Conservation (phyloP, 2,329 filamentous ascomycete species). For the Verticillium dahliae region DNA sequence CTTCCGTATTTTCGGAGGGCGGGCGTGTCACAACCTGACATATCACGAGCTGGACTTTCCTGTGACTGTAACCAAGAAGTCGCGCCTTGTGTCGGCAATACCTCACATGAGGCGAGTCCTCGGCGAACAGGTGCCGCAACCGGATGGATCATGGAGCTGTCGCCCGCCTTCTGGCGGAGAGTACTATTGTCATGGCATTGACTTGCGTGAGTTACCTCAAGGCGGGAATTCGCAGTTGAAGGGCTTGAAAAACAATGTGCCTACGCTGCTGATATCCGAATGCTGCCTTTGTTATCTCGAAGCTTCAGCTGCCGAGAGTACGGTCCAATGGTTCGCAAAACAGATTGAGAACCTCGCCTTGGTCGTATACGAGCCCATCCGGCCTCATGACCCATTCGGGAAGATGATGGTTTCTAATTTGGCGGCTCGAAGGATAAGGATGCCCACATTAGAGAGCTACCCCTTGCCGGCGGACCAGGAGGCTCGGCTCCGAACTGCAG, state of each 20-base stretch:
- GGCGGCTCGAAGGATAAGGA: slow-evolving; percentile 69
- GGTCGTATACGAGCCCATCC: slow-evolving; percentile 84
- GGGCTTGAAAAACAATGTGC: slow-evolving; percentile 49
- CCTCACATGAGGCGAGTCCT: slow-evolving; percentile 33
- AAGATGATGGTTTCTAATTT: slow-evolving; percentile 90
- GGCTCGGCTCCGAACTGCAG: slow-evolving; percentile 56
- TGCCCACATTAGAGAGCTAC: slow-evolving; percentile 77
- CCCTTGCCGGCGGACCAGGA: slow-evolving; percentile 62
- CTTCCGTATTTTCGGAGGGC: slow-evolving; percentile 61
- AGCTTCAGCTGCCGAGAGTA: slow-evolving; percentile 52
- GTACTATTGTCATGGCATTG: slow-evolving; percentile 44
- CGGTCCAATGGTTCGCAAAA: slow-evolving; percentile 59
- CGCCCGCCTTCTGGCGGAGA: slow-evolving; percentile 30
- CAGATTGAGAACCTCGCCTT: slow-evolving; percentile 45
- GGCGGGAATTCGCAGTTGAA: slow-evolving; percentile 17
- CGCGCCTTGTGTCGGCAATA: slow-evolving; percentile 43
- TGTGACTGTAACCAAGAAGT: slow-evolving; percentile 62
- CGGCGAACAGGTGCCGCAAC: slow-evolving; percentile 19
- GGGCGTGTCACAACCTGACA: slow-evolving; percentile 37
- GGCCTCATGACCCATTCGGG: slow-evolving; percentile 79
- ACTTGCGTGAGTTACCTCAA: slow-evolving; percentile 6
- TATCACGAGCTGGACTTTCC: slow-evolving; percentile 96
- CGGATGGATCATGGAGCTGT: slow-evolving; percentile 34
- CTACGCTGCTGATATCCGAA: slow-evolving; percentile 86
- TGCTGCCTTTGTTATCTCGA: slow-evolving; percentile 91